Base-by-base conservation (phyloP, 352 stramenopile species). In the Phytopythium oedochilum region DNA sequence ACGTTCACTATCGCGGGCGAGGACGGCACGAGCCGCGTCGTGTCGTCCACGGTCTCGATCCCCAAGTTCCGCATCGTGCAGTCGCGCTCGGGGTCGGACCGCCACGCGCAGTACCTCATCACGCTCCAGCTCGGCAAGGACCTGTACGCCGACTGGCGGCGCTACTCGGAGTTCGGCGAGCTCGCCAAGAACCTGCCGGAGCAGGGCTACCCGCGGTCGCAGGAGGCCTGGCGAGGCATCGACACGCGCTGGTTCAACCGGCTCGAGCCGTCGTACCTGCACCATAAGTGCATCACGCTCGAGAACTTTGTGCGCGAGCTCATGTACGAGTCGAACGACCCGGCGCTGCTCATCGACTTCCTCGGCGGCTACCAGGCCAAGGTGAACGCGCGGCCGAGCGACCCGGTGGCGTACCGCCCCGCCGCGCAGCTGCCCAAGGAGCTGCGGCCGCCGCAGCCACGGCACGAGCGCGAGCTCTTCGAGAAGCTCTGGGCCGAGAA, bases 401-500 rank as follows among this genome's bases (percentile, higher is more conserved):
- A 94, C 53, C 73, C 80, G 3, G 69, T 73, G 31, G 81, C 73
- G 26, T 75, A 75, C 44, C 83, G 85, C 2, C 83, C 85, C 22
- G 66, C 77, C 23, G 83, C 85, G 23, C 85, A 94, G 57, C 60
- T 94, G 32, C 85, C 85, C 1, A 94, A 94, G 64, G 85, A 94
- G 46, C 55, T 93, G 63, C 84, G 96, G 48, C 95, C 95, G 32
- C 87, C 91, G 11, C 96, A 99, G 66, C 96, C 96, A 9, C 78
- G 86, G 31, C 83, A 97, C 64, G 93, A 98, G 71, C 78, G 96
- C 48, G 88, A 96, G 42, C 86, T 97, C 42, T 98, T 98, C 70
- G 95, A 98, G 71, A 96, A 97, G 75, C 88, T 98, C 74, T 99
- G 96, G 96, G 88, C 89, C 9, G 88, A 99, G 63, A 98, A 99